Evolutionary conservation across 2,329 filamentous ascomycete species (phyloP).

Genomic region (Penicillium nordicum): DNA sequence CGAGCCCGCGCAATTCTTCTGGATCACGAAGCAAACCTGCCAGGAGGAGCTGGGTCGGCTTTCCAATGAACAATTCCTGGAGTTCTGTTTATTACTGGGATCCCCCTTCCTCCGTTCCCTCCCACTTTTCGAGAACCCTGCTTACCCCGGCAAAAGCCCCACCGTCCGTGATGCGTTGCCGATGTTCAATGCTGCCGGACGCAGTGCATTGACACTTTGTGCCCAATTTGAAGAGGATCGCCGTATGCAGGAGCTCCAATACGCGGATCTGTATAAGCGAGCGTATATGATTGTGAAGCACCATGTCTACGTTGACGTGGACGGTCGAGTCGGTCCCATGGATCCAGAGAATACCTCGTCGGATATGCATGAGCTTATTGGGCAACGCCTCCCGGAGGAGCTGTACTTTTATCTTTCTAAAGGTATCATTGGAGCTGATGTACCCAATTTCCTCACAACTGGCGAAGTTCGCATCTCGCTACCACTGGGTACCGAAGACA

Average conservation of each 20-base stretch:
- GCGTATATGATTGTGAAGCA: constrained; percentile 83
- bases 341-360: constrained; percentile 70
- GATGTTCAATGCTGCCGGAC: constrained; percentile 64
- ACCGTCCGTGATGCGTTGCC: constrained; percentile 74
- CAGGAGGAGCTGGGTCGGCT: constrained; percentile 63
- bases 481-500: constrained; percentile 79
- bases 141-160: constrained; percentile 52
- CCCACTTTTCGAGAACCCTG: constrained; percentile 67
- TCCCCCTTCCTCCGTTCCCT: constrained; percentile 76
- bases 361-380: constrained; percentile 85
- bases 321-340: constrained; percentile 73
- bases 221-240: constrained; percentile 76
- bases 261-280: constrained; percentile 81
- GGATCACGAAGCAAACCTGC: constrained; percentile 64
- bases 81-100: constrained; percentile 78
- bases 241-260: constrained; percentile 66
- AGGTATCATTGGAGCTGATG: constrained; percentile 72
- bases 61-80: constrained; percentile 72
- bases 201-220: constrained; percentile 70
- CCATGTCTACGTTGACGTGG: constrained; percentile 73
- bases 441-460: constrained; percentile 79
- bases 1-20: constrained; percentile 62
- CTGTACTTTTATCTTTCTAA: constrained; percentile 85
- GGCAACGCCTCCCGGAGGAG: constrained; percentile 84
- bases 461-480: constrained; percentile 73